Evolutionary conservation across 345 rosid species (phyloP).

Genomic region (Eucalyptus decipiens): DNA sequence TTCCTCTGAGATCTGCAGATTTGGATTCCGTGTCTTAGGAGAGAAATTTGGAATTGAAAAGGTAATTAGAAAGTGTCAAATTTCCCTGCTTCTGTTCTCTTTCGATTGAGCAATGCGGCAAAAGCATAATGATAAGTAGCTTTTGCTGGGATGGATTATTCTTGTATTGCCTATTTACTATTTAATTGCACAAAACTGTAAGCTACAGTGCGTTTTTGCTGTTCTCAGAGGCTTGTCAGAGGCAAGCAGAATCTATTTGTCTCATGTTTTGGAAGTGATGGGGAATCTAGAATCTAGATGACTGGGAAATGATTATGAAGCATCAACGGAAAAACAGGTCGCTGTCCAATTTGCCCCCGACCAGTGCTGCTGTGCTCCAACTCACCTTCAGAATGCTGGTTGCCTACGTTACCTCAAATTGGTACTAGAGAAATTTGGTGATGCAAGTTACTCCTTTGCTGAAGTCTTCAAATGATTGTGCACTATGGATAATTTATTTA

Average conservation of each 20-base stretch:
- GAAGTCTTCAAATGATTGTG: neutral
- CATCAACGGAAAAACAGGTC: conserved; percentile 65
- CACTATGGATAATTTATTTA: neutral
- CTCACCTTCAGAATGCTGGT: conserved; percentile 25
- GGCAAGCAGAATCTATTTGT: conserved; percentile 46
- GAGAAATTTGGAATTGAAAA: conserved; percentile 38
- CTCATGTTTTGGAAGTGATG: conserved; percentile 59
- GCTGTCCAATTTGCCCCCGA: conserved; percentile 73
- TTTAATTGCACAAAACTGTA: neutral
- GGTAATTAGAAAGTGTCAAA: conserved; percentile 13
- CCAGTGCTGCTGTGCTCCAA: conserved; percentile 69
- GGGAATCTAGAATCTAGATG: conserved; percentile 23
- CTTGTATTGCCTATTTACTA: neutral
- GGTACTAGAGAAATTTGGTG: conserved; percentile 43
- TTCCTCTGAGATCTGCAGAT: conserved; percentile 41
- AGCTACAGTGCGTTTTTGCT: neutral
- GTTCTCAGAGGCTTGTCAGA: conserved; percentile 9
- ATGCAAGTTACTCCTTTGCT: conserved; percentile 32
- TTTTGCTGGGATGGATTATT: neutral
- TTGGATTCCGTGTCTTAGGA: conserved; percentile 23
- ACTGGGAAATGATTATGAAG: conserved; percentile 56
- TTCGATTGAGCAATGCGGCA: neutral
- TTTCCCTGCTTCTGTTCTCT: neutral
- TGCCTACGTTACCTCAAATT: conserved; percentile 50
- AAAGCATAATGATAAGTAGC: neutral